A percentile compares a stretch with the other conserved stretches of the same genome.
These are phyloP conservation scores for Cercospora canescens DNA, from an alignment of 2,329 filamentous ascomycete species.

Conservation along the genomic window DNA sequence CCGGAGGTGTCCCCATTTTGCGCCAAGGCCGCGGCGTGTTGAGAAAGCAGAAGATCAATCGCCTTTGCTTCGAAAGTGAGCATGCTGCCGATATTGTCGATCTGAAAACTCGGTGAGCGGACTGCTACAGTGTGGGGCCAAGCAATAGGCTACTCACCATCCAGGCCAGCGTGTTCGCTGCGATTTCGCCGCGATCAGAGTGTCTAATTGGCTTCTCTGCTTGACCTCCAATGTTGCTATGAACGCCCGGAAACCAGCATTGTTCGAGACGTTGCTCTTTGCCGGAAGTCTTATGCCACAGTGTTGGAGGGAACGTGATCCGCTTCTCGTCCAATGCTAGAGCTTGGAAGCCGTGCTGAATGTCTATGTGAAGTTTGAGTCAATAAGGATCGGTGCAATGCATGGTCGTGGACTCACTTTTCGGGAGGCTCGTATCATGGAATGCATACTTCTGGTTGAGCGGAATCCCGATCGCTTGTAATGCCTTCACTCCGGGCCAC, in stretches of 20 bases:
- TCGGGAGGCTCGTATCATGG: constrained; percentile 43
- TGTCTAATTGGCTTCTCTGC: constrained; percentile 1
- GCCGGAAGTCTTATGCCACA: constrained; percentile 41
- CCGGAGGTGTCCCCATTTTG: constrained; percentile 10
- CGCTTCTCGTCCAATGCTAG: constrained; percentile 40
- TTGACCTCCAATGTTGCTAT: constrained; percentile 41
- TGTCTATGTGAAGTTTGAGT: constrained; percentile 6
- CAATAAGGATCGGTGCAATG: background rate
- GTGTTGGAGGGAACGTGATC: constrained; percentile 33
- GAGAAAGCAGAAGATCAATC: constrained; percentile 8
- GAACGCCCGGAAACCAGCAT: constrained; percentile 46
- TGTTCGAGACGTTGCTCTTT: constrained; percentile 35
- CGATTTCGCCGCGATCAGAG: constrained; percentile 13
- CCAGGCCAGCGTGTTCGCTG: constrained; percentile 20
- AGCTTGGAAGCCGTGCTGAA: constrained; percentile 42
- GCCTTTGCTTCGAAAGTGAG: constrained; percentile 20
- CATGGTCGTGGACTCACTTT: constrained; percentile 16
- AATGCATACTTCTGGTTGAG: constrained; percentile 37
- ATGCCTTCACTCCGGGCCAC: constrained; percentile 31
- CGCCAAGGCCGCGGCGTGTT: constrained; percentile 9
- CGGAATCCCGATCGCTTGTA: constrained; percentile 23
- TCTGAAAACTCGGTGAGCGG: no score
- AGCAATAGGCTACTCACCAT: constrained; percentile 8
- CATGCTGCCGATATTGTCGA: constrained; percentile 16
- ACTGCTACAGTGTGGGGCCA: no score